These are phyloP conservation scores for Astrothelium macrocarpum DNA, from an alignment of 495 filamentous ascomycete genomes.

Conservation along the genomic window DNA sequence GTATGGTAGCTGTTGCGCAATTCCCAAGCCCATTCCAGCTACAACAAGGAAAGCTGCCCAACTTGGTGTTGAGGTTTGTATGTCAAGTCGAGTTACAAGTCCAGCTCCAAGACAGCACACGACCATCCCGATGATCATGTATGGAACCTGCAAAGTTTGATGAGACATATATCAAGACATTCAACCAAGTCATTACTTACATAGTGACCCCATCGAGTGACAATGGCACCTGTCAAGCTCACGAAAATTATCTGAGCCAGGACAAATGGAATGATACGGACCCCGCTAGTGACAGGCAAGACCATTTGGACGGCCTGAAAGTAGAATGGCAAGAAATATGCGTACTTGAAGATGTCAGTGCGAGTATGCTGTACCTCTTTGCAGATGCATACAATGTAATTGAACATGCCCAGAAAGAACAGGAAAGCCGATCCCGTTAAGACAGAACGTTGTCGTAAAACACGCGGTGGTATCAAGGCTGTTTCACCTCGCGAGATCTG, in stretches of 20 bases:
- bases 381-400: constrained; percentile 56
- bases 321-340: not conserved
- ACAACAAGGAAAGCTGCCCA: not conserved
- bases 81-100: not conserved
- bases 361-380: constrained; percentile 26
- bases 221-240: not conserved
- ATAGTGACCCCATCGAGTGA: not conserved
- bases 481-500: constrained; percentile 26
- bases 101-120: not conserved
- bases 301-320: constrained; percentile 40
- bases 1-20: not conserved
- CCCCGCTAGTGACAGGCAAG: constrained; percentile 41
- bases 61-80: not conserved
- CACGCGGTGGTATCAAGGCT: constrained; percentile 34
- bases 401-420: constrained; percentile 33
- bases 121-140: not conserved
- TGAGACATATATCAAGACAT: not conserved
- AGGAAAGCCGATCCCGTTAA: constrained; percentile 31
- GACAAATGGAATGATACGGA: constrained; percentile 45
- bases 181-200: not conserved
- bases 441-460: constrained; percentile 38
- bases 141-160: not conserved
- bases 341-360: not conserved
- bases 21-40: not conserved
- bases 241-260: constrained; percentile 38